Percentiles rank a stretch among this genome's conserved stretches.
Evolutionary conservation across 176 grass and related monocot genomes (phyloP).

Genomic region (Ensete ventricosum): DNA sequence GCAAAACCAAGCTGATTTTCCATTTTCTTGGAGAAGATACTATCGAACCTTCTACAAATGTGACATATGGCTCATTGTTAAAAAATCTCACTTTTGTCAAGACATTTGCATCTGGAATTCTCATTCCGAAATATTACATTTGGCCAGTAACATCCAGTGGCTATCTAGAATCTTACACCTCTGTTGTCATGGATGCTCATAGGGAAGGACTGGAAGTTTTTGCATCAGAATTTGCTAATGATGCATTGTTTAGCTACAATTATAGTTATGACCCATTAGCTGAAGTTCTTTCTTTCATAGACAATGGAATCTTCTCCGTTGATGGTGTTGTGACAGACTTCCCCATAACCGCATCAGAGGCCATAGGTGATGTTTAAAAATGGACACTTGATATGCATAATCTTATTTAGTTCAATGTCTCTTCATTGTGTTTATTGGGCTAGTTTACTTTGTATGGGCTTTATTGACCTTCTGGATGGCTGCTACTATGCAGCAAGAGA

Average conservation of each 20-base stretch:
- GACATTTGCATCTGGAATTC: conserved; percentile 61
- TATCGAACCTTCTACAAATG: conserved; percentile 53
- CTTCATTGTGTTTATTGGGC: not conserved
- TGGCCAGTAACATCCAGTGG: conserved; percentile 53
- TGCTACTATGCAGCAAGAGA: not conserved
- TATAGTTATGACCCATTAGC: conserved; percentile 85
- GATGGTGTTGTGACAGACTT: conserved; percentile 69
- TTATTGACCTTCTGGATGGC: not conserved
- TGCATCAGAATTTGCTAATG: conserved; percentile 77
- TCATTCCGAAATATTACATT: conserved; percentile 75
- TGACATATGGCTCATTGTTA: conserved; percentile 48
- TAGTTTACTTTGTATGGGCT: not conserved
- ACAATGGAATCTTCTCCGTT: conserved; percentile 44
- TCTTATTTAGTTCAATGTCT: not conserved
- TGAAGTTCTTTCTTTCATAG: conserved; percentile 51
- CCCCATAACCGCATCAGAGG: conserved; percentile 60
- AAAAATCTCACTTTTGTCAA: conserved; percentile 65
- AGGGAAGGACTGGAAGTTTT: conserved; percentile 64
- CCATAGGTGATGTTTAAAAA: conserved; percentile 41
- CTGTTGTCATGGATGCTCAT: conserved; percentile 44
- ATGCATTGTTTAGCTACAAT: conserved; percentile 58
- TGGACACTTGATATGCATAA: not conserved
- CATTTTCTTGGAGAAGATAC: conserved; percentile 28
- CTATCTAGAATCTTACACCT: conserved; percentile 26
- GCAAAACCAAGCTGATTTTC: conserved; percentile 55